Evolutionary conservation across 2,329 filamentous ascomycete genomes (phyloP).

Genomic region (Zasmidium cellare): DNA sequence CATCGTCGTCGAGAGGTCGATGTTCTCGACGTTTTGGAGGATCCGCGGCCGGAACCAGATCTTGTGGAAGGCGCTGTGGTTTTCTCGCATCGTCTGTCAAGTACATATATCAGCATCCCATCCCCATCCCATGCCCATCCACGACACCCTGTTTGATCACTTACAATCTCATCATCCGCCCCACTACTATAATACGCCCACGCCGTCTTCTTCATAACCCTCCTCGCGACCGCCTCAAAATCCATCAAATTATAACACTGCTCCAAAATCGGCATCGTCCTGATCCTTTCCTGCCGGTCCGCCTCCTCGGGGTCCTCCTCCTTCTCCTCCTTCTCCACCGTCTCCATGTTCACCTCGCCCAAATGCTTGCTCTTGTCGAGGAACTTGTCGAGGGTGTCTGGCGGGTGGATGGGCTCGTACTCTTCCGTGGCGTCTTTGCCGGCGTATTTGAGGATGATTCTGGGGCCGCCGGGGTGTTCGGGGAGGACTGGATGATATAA

Average conservation of each 20-base stretch:
- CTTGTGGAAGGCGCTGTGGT: constrained; percentile 93
- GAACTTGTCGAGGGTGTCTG: constrained; percentile 81
- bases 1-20: constrained; percentile 91
- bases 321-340: constrained; percentile 68
- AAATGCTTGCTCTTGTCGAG: constrained; percentile 83
- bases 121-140: not conserved
- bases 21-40: constrained; percentile 82
- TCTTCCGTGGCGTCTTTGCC: constrained; percentile 92
- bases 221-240: constrained; percentile 88
- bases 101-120: constrained; percentile 1
- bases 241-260: constrained; percentile 94
- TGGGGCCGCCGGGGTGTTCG: constrained; percentile 81
- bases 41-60: constrained; percentile 94
- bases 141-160: not conserved
- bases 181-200: constrained; percentile 98
- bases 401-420: constrained; percentile 86
- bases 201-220: constrained; percentile 91
- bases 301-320: constrained; percentile 69
- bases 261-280: constrained; percentile 77
- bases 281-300: constrained; percentile 63
- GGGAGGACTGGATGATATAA: constrained; percentile 23
- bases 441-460: constrained; percentile 95
- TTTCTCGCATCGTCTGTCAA: constrained; percentile 69
- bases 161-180: constrained; percentile 63
- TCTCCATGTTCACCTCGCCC: constrained; percentile 84